Base-by-base conservation (phyloP, 768 basidiomycete species). In the Rhodotorula kratochvilovae region DNA sequence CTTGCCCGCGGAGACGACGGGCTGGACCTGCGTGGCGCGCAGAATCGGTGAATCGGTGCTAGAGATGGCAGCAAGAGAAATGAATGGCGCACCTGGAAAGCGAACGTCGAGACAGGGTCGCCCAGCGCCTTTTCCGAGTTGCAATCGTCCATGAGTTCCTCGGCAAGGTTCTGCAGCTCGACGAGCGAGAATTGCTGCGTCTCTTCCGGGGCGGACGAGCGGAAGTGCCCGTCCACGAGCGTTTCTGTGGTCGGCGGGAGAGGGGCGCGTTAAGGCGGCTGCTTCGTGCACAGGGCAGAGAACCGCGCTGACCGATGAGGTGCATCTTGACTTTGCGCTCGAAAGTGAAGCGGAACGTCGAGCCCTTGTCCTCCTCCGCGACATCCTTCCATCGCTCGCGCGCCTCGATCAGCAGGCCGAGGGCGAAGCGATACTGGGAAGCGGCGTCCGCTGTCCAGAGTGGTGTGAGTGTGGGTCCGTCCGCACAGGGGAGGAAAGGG, bases 61-160 rank as follows among this genome's bases (percentile, higher is more conserved):
- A 13, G 12, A 17, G 25, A n/a, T n/a, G 36, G 2, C 2, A 54
- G 15, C 3, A 21, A 4, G 33, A 17, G n/a, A 31, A 39, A 45
- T 2, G 39, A 23, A 31, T 3, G 21, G 31, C 53, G 23, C 13
- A 56, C 67, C 61, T 68, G 67, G 61, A 68, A 68, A 27, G 67
- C 42, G n/a, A 63, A 68, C 3, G 67, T 68, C 61, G 67, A 63
- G 25, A 68, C 61, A 0, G 61, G 45, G 35, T 68, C 67, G 31
- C 25, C 4, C 7, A 56, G 55, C 53, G 56, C 67, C 39, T 68
- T 68, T 21, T 58, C 48, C n/a, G 7, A 1, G 12, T 36, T 54
- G 45, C 67, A 68, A 36, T 68, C 67, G 67, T 68, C 67, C 67
- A 63, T 68, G 35, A 68, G n/a, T 21, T 63, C 56, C 27, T 68